Conservation (phyloP, 345 rosid species). For the Salix udensis region DNA sequence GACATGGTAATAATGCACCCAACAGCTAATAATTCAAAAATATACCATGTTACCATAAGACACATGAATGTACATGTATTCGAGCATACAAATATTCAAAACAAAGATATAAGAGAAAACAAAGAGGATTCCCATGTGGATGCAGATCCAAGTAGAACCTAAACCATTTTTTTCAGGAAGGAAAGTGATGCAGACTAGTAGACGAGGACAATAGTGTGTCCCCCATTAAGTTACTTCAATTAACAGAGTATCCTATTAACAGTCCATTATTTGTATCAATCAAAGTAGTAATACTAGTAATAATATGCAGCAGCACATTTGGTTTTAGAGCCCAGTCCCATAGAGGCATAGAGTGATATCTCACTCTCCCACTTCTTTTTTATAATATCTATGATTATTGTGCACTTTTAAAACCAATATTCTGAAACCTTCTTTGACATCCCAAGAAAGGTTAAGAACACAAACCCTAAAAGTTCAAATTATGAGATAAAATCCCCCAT, state of each 20-base stretch:
- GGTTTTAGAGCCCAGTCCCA: neutral
- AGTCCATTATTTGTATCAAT: constrained; percentile 12
- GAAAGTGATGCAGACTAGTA: constrained; percentile 2
- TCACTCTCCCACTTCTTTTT: neutral
- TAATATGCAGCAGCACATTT: neutral
- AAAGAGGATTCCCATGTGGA: neutral
- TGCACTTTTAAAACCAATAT: neutral
- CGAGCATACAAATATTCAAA: neutral
- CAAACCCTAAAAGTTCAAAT: constrained; percentile 3
- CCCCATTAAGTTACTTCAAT: constrained; percentile 17
- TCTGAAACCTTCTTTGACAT: constrained; percentile 2
- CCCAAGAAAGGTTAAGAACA: constrained; percentile 1
- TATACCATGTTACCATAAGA: neutral
- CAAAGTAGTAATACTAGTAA: neutral
- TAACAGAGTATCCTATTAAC: neutral
- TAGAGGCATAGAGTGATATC: neutral
- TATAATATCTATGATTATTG: neutral
- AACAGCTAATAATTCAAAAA: neutral
- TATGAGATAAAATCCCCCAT: constrained; percentile 16
- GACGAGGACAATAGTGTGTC: constrained; percentile 9
- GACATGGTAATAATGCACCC: neutral
- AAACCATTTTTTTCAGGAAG: neutral
- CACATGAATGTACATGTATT: neutral
- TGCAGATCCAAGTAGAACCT: neutral
- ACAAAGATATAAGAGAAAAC: neutral